Conservation (phyloP, 208 protist genomes). For the Spongospora subterranea region DNA sequence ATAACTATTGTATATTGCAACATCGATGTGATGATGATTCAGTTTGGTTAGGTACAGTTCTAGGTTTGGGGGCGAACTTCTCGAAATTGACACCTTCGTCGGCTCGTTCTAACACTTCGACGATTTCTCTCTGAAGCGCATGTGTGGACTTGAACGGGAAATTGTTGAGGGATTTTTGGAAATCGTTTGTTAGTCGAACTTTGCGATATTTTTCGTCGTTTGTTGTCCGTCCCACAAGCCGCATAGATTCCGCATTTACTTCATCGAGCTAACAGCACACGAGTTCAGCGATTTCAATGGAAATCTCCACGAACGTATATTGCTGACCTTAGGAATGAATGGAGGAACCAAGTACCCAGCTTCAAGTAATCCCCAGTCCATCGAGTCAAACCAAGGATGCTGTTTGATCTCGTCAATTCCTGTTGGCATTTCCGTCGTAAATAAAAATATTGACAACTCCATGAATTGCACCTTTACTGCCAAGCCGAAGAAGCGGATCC, state of each 20-base stretch:
- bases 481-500: constrained; percentile 64
- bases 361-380: constrained; percentile 66
- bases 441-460: background rate
- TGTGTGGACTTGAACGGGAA: constrained; percentile 40
- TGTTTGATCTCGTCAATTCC: constrained; percentile 70
- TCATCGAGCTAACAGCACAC: constrained; percentile 43
- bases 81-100: constrained; percentile 63
- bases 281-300: background rate
- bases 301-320: background rate
- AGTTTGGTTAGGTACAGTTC: background rate
- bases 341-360: constrained; percentile 56
- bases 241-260: constrained; percentile 45
- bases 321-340: constrained; percentile 58
- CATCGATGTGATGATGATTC: background rate
- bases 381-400: constrained; percentile 63
- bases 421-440: background rate
- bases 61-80: constrained; percentile 58
- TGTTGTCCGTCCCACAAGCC: background rate
- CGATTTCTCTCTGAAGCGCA: constrained; percentile 59
- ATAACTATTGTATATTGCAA: background rate
- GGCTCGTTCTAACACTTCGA: constrained; percentile 58
- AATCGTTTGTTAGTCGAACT: constrained; percentile 46
- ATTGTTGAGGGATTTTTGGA: constrained; percentile 52
- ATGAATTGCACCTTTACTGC: constrained; percentile 46
- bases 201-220: constrained; percentile 60